These are phyloP conservation scores for Wickerhamomyces chambardii DNA, from an alignment of 805 yeast species.

Conservation along the genomic window DNA sequence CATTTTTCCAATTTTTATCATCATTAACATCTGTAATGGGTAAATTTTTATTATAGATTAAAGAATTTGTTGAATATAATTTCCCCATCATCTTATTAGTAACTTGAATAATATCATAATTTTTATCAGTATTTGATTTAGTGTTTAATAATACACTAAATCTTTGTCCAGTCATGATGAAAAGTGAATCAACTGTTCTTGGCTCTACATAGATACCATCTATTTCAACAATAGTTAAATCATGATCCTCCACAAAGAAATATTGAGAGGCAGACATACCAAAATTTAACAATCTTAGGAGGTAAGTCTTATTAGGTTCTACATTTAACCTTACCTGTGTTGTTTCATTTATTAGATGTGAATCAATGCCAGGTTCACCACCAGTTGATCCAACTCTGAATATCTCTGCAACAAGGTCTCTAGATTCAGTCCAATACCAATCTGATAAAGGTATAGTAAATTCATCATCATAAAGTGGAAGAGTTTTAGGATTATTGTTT, in stretches of 20 bases:
- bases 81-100: conserved; percentile 64
- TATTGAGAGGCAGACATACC: conserved; percentile 53
- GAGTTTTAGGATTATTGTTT: too few relatives aligned
- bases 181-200: conserved; percentile 34
- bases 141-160: conserved; percentile 54
- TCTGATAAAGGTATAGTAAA: conserved; percentile 32
- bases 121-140: conserved; percentile 33
- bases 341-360: conserved; percentile 37
- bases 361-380: conserved; percentile 40
- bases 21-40: conserved; percentile 12
- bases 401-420: conserved; percentile 25
- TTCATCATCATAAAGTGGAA: conserved; percentile 43
- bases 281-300: conserved; percentile 40
- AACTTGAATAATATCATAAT: conserved; percentile 40
- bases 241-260: conserved; percentile 43
- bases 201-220: conserved; percentile 52
- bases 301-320: conserved; percentile 33
- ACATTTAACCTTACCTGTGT: conserved; percentile 34
- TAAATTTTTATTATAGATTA: conserved; percentile 34
- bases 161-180: conserved; percentile 70
- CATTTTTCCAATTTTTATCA: conserved; percentile 34
- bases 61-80: conserved; percentile 42
- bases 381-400: conserved; percentile 31
- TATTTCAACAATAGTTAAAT: conserved; percentile 44
- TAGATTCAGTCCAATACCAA: conserved; percentile 36